Percentiles rank a stretch among this genome's conserved stretches.
These are phyloP conservation scores for Alopecurus myosuroides DNA, from an alignment of 176 grass and related monocot genomes.

Conservation along the genomic window DNA sequence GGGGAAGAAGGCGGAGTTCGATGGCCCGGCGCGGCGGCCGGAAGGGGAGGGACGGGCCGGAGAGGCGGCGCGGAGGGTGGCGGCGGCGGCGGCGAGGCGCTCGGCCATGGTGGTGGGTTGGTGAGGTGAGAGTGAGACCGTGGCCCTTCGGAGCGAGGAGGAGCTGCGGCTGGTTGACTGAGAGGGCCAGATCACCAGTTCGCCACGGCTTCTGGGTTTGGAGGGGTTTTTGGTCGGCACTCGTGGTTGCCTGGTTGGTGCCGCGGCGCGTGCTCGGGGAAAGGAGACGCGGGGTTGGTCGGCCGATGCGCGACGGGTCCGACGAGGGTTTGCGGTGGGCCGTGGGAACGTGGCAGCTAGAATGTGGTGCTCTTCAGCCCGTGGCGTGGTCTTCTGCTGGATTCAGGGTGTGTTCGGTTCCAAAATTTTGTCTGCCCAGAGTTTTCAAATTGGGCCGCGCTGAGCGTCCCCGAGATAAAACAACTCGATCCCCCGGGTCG, in stretches of 20 bases:
- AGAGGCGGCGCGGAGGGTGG: slow-evolving; percentile 27
- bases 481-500: too few species aligned
- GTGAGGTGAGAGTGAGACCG: background rate
- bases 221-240: background rate
- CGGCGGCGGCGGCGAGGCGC: slow-evolving; percentile 49
- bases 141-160: slow-evolving; percentile 31
- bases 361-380: too few species aligned
- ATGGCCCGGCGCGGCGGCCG: slow-evolving; percentile 7
- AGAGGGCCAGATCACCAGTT: background rate
- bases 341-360: background rate
- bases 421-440: too few species aligned
- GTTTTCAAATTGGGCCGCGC: too few species aligned
- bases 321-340: background rate
- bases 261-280: background rate
- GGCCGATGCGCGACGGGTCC: background rate
- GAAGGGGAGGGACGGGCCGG: background rate
- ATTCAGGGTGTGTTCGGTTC: background rate
- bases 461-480: too few species aligned
- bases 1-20: slow-evolving; percentile 15
- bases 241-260: background rate
- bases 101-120: slow-evolving; percentile 58
- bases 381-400: background rate
- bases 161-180: background rate
- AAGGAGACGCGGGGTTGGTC: background rate
- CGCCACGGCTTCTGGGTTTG: slow-evolving; percentile 19